These are phyloP conservation scores for Hymenotorrendiella dingleyae DNA, from an alignment of 2,329 filamentous ascomycete species.

Conservation along the genomic window DNA sequence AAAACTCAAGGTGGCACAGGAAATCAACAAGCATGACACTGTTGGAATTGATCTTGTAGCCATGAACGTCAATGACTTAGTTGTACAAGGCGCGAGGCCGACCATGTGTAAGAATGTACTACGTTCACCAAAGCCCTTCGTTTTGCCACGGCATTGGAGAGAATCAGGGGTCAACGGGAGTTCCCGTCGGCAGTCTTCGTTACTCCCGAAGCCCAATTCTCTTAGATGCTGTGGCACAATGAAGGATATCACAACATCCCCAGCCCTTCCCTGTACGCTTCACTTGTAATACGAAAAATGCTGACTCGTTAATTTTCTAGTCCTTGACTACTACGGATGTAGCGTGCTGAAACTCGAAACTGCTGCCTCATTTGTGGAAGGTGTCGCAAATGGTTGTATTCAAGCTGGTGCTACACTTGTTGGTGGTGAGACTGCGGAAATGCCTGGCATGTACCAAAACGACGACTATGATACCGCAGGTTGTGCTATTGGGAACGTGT, in stretches of 20 bases:
- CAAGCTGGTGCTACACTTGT: slow-evolving; percentile 83
- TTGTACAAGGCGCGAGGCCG: slow-evolving; percentile 91
- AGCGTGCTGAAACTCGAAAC: slow-evolving; percentile 74
- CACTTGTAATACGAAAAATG: no score
- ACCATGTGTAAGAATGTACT: no score
- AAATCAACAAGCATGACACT: slow-evolving; percentile 83
- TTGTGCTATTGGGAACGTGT: slow-evolving; percentile 80
- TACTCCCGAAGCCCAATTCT: no score
- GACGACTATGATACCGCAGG: slow-evolving; percentile 93
- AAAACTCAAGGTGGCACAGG: slow-evolving; percentile 92
- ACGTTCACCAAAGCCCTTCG: background rate
- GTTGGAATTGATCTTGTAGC: slow-evolving; percentile 96
- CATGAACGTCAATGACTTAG: slow-evolving; percentile 96
- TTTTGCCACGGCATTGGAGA: no score
- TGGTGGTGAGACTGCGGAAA: slow-evolving; percentile 97
- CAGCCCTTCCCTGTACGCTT: no score
- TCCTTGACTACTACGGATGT: slow-evolving; percentile 97
- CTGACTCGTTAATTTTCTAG: no score
- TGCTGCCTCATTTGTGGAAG: slow-evolving; percentile 81
- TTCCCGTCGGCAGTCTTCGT: no score
- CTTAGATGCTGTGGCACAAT: no score
- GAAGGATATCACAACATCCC: no score
- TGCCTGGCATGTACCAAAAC: slow-evolving; percentile 83
- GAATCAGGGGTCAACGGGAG: no score
- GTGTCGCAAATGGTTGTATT: slow-evolving; percentile 81